These are phyloP conservation scores for Trametes meyenii DNA, from an alignment of 768 basidiomycete genomes.

Conservation along the genomic window DNA sequence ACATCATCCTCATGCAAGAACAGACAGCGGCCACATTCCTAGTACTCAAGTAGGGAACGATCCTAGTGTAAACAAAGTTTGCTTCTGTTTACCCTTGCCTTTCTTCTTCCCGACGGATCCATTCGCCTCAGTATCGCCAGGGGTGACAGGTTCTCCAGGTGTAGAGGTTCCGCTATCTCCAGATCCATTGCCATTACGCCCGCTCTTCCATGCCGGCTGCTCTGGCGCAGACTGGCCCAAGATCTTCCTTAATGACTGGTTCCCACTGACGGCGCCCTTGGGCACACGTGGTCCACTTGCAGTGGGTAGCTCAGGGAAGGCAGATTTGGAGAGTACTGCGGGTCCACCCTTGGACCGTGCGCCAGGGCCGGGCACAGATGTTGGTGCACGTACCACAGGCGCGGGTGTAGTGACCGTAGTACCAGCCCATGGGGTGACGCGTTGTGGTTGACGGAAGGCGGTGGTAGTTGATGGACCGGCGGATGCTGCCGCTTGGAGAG, in stretches of 20 bases:
- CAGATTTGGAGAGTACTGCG: constrained; percentile 48
- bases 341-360: constrained; percentile 38
- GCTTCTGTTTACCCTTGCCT: constrained; percentile 81
- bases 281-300: constrained; percentile 38
- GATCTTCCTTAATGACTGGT: constrained; percentile 68
- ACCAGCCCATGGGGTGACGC: constrained; percentile 63
- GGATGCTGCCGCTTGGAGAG: constrained; percentile 24
- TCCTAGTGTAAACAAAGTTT: constrained; percentile 75
- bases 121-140: constrained; percentile 13
- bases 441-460: constrained; percentile 46
- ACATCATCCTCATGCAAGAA: background rate
- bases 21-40: background rate
- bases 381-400: constrained; percentile 32
- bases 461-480: constrained; percentile 3
- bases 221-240: constrained; percentile 48
- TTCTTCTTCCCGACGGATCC: constrained; percentile 60
- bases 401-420: constrained; percentile 34
- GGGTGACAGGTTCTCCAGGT: constrained; percentile 15
- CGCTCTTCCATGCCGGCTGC: constrained; percentile 36
- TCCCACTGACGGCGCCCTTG: constrained; percentile 58
- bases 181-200: background rate
- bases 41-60: constrained; percentile 44
- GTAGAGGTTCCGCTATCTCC: constrained; percentile 18
- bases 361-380: constrained; percentile 32
- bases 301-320: constrained; percentile 74